Evolutionary conservation across 163 green algal species (phyloP), one percentile per base, ranked within the genome.

Genomic region (Volvox carteri): DNA sequence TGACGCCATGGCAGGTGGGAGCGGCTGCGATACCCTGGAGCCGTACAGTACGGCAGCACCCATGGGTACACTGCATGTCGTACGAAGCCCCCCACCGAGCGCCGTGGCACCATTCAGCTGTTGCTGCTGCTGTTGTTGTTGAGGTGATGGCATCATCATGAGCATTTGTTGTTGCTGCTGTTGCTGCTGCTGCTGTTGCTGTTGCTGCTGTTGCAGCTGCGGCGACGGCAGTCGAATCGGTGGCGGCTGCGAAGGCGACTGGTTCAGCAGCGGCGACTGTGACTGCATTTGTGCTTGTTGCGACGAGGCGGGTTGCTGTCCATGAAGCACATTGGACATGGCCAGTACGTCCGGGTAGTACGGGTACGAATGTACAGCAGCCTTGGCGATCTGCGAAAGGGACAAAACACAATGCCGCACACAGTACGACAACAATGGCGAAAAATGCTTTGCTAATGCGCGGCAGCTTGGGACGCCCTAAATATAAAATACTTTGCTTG

Each of bases 281-380:
- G 16, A 19, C 68, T 14, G 23, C 41, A n/a, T n/a, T 37, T 41
- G 33, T 39, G 72, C 42, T 23, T 9, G 14, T 12, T 42, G 68
- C 33, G 35, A 2, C 9, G 4, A 11, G 6, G 68, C 35, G 39
- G 52, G 6, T 39, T 76, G 70, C 72, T 90, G 84, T 30, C 30
- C 54, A 70, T 33, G 16, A 18, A 90, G 72, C 19, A 90, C 39
- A 30, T 90, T 90, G 72, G 72, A 52, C 72, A 90, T 90, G 72
- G 72, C 84, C 84, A 90, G 54, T 9, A 85, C 84, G 56, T 90
- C 84, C 35, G 84, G 84, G 42, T 90, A 90, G 72, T 85, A 90
- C 21, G 84, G 84, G 35, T 90, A 90, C 28, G 84, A 90, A 30
- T 90, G 84, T 30, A 90, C 84, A 8, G 84, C 52, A 9, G 84